Conservation (phyloP, 805 yeast genomes). For the Lachancea fermentati region DNA sequence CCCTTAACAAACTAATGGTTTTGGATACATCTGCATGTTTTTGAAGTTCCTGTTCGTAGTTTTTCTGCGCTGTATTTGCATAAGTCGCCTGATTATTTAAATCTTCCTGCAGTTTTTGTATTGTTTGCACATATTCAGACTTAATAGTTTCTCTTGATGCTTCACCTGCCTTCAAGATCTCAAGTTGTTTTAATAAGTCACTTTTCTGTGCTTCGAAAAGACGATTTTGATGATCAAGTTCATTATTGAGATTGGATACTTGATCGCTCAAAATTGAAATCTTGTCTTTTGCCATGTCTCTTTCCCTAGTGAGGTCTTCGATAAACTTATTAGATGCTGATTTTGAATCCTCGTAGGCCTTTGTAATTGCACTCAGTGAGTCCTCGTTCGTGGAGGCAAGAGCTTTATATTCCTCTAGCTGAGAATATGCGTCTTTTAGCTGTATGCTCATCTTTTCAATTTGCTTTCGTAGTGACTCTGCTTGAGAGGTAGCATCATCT, state of each 20-base stretch:
- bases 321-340: constrained; percentile 16
- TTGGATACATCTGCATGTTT: constrained; percentile 48
- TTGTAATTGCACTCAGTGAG: constrained; percentile 50
- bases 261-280: constrained; percentile 29
- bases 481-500: constrained; percentile 21
- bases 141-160: constrained; percentile 18
- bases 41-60: constrained; percentile 50
- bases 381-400: constrained; percentile 64
- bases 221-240: constrained; percentile 26
- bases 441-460: constrained; percentile 47
- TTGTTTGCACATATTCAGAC: constrained; percentile 28
- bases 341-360: constrained; percentile 46
- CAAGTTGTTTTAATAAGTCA: constrained; percentile 24
- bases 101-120: constrained; percentile 32
- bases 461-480: constrained; percentile 33
- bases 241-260: constrained; percentile 27
- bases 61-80: constrained; percentile 45
- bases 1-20: constrained; percentile 37
- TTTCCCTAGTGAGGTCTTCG: constrained; percentile 18
- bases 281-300: constrained; percentile 16
- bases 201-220: constrained; percentile 22
- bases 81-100: constrained; percentile 41
- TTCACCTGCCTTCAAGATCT: constrained; percentile 26
- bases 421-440: constrained; percentile 51
- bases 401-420: constrained; percentile 53